A percentile compares a stretch with the other conserved stretches of the same genome.
Conservation (phyloP, 2,329 filamentous ascomycete species). For the Sordariomycetes sp. region DNA sequence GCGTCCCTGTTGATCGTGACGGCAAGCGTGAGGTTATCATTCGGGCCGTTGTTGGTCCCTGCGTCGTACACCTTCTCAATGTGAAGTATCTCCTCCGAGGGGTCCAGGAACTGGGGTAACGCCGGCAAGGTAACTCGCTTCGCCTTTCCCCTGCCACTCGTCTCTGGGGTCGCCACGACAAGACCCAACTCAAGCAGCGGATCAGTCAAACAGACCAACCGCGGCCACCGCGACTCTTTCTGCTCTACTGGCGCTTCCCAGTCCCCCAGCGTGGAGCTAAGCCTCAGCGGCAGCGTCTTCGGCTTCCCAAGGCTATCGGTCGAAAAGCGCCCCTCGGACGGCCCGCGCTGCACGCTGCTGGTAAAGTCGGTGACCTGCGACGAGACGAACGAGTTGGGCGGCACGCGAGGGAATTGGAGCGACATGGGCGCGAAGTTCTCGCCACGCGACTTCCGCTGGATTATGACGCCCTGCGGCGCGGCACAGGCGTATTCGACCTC, state of each 20-base stretch:
- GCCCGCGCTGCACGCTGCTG: constrained; percentile 18
- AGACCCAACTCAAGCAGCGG: constrained; percentile 77
- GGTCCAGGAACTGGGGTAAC: constrained; percentile 45
- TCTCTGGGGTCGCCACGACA: constrained; percentile 50
- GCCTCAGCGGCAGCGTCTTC: constrained; percentile 37
- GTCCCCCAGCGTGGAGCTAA: constrained; percentile 40
- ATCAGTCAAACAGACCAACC: constrained; percentile 73
- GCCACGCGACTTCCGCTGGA: constrained; percentile 62
- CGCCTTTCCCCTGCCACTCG: constrained; percentile 13
- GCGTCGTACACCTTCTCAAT: constrained; percentile 55
- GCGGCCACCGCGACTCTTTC: constrained; percentile 50
- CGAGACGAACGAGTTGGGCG: constrained; percentile 73
- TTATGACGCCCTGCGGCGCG: constrained; percentile 67
- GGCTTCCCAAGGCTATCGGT: constrained; percentile 41
- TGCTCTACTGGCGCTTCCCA: constrained; percentile 41
- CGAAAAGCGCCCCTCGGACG: constrained; percentile 27
- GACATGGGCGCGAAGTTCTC: constrained; percentile 36
- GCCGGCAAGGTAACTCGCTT: constrained; percentile 9
- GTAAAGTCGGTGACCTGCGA: constrained; percentile 38
- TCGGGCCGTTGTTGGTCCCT: constrained; percentile 20
- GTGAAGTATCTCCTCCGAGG: constrained; percentile 72
- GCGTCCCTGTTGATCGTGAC: constrained; percentile 70
- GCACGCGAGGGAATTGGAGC: constrained; percentile 46
- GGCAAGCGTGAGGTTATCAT: constrained; percentile 52
- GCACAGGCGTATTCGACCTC: constrained; percentile 82